Percentiles rank a stretch among this genome's conserved stretches.
Conservation (phyloP, 108 stramenopile genomes). For the Pinguiococcus pyrenoidosus region DNA sequence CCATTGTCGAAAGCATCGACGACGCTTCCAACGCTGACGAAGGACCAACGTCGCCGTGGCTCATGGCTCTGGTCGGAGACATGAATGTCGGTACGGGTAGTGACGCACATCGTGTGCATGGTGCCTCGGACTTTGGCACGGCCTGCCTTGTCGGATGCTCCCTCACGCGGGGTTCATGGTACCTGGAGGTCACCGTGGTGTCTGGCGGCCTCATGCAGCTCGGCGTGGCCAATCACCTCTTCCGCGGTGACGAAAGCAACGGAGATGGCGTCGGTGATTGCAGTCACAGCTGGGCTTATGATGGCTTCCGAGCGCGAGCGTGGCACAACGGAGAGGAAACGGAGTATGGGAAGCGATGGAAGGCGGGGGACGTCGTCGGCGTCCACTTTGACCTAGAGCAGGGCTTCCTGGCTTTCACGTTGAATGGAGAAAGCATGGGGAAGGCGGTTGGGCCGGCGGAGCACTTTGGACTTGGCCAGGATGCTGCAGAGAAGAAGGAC, state of each 20-base stretch:
- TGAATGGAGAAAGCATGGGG: constrained; percentile 13
- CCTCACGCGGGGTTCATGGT: too few relatives aligned
- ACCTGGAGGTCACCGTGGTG: constrained; percentile 18
- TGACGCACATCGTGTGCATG: too few relatives aligned
- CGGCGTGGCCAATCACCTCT: constrained; percentile 25
- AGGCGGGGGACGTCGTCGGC: constrained; percentile 31
- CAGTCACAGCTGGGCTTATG: constrained; percentile 23
- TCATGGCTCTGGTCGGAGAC: too few relatives aligned
- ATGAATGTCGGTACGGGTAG: too few relatives aligned
- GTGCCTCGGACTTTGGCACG: too few relatives aligned
- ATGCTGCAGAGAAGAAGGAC: background rate
- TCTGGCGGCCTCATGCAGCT: constrained; percentile 32
- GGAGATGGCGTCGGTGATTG: constrained; percentile 31
- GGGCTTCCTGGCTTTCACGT: constrained; percentile 13
- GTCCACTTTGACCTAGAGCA: constrained; percentile 12
- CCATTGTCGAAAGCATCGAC: too few relatives aligned
- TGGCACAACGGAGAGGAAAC: constrained; percentile 13
- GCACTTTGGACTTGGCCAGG: background rate
- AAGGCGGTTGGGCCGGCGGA: constrained; percentile 12
- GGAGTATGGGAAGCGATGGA: constrained; percentile 19
- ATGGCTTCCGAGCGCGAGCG: constrained; percentile 12
- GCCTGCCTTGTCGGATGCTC: too few relatives aligned
- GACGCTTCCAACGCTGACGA: too few relatives aligned
- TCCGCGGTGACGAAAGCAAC: background rate
- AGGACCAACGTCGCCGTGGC: too few relatives aligned